Conservation (phyloP, 768 basidiomycete genomes). For the Lentinula detonsa region DNA sequence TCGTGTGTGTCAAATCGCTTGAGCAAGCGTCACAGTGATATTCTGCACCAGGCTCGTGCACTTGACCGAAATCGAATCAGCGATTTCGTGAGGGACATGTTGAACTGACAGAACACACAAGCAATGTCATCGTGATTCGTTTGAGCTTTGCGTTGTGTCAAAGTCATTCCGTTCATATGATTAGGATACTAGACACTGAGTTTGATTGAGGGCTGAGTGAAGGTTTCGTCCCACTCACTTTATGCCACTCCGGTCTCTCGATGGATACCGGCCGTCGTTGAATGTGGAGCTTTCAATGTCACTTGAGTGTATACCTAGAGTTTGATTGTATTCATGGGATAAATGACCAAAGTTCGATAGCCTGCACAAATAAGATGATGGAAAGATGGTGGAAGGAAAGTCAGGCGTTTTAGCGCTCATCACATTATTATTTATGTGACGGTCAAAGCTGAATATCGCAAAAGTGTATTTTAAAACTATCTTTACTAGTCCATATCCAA, state of each 20-base stretch:
- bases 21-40: slow-evolving; percentile 81
- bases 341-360: no score
- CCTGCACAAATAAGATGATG: no score
- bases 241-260: background rate
- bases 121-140: slow-evolving; percentile 60
- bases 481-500: no score
- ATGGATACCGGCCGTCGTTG: no score
- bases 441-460: no score
- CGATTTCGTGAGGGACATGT: slow-evolving; percentile 4
- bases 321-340: no score
- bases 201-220: background rate
- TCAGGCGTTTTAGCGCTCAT: no score
- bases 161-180: slow-evolving; percentile 41
- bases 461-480: no score
- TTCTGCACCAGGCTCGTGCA: slow-evolving; percentile 78
- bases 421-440: no score
- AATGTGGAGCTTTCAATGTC: no score
- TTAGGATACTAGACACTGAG: background rate
- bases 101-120: slow-evolving; percentile 32
- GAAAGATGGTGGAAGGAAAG: no score
- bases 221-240: background rate
- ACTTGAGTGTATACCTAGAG: no score
- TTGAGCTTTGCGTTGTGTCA: slow-evolving; percentile 62
- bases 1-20: slow-evolving; percentile 91
- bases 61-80: slow-evolving; percentile 32